Evolutionary conservation across 345 rosid species (phyloP).

Genomic region (Brassica cretica): DNA sequence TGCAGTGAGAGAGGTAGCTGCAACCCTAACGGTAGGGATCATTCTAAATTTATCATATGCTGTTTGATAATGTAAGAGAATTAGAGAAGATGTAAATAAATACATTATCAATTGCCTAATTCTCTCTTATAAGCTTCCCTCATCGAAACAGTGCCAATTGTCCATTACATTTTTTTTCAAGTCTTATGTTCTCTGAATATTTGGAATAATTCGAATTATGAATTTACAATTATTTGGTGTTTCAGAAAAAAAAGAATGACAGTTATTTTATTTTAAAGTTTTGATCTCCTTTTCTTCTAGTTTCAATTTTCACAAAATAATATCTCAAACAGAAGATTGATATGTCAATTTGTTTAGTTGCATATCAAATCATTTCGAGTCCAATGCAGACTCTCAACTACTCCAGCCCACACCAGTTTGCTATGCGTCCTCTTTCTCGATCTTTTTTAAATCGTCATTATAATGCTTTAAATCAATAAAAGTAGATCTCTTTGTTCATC

Average conservation of each 20-base stretch:
- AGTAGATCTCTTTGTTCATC: not conserved
- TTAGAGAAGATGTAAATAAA: conserved; percentile 33
- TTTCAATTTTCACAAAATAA: not conserved
- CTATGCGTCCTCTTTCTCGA: not conserved
- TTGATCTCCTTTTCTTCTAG: not conserved
- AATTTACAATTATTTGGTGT: not conserved
- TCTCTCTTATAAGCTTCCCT: conserved; percentile 26
- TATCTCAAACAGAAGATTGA: not conserved
- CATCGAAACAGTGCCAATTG: conserved; percentile 14
- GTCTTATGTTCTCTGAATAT: conserved; percentile 7
- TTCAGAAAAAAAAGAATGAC: not conserved
- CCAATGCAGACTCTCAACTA: too few relatives aligned
- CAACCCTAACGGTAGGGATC: conserved; percentile 21
- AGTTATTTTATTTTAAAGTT: not conserved
- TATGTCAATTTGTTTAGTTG: too few relatives aligned
- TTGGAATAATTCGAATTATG: not conserved
- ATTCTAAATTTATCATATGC: not conserved
- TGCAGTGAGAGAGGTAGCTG: conserved; percentile 41
- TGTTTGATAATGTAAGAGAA: conserved; percentile 18
- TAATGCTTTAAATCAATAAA: not conserved
- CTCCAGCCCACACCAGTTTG: too few relatives aligned
- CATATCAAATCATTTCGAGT: too few relatives aligned
- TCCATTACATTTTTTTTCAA: conserved; percentile 8
- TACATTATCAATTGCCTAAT: conserved; percentile 22
- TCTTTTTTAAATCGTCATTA: not conserved